Percentiles rank a stretch among this genome's conserved stretches.
Evolutionary conservation across 2,329 filamentous ascomycete species (phyloP).

Genomic region (Colletotrichum eremochloae): DNA sequence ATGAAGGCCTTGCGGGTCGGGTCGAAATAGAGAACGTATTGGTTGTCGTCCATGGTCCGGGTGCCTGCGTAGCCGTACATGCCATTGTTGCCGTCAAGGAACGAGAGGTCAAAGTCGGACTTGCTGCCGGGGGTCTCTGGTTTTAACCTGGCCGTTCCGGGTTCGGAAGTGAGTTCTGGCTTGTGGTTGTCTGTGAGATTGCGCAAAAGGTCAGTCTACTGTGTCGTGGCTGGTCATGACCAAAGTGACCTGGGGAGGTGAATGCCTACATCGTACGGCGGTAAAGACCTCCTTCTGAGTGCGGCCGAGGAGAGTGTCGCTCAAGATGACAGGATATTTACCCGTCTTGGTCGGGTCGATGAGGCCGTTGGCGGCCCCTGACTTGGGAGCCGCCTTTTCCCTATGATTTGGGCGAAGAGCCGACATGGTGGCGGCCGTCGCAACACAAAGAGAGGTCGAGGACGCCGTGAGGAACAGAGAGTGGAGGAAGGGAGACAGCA

Average conservation of each 20-base stretch:
- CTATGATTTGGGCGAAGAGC: constrained; percentile 43
- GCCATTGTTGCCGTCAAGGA: constrained; percentile 63
- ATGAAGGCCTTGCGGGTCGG: constrained; percentile 80
- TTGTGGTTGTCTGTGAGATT: constrained; percentile 71
- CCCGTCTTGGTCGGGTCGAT: constrained; percentile 72
- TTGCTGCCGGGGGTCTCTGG: constrained; percentile 63
- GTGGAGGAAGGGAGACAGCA: background rate
- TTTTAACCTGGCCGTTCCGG: constrained; percentile 64
- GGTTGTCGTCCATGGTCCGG: constrained; percentile 66
- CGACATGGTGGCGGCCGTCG: constrained; percentile 41
- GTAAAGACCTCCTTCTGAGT: constrained; percentile 71
- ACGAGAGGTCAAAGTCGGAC: constrained; percentile 68
- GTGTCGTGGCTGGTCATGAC: background rate
- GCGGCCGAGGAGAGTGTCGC: constrained; percentile 71
- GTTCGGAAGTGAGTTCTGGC: constrained; percentile 64
- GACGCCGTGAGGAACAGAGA: constrained; percentile 10
- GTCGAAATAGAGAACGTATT: constrained; percentile 83
- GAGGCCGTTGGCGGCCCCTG: constrained; percentile 49
- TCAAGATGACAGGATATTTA: constrained; percentile 74
- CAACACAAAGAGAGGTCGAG: background rate
- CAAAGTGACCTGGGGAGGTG: constrained; percentile 3
- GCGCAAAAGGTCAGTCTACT: background rate
- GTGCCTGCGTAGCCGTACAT: constrained; percentile 73
- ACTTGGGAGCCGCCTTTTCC: constrained; percentile 41
- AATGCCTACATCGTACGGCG: constrained; percentile 68